A percentile compares a stretch with the other conserved stretches of the same genome.
Conservation (phyloP, 2,329 filamentous ascomycete species). For the Colletotrichum nymphaeae region DNA sequence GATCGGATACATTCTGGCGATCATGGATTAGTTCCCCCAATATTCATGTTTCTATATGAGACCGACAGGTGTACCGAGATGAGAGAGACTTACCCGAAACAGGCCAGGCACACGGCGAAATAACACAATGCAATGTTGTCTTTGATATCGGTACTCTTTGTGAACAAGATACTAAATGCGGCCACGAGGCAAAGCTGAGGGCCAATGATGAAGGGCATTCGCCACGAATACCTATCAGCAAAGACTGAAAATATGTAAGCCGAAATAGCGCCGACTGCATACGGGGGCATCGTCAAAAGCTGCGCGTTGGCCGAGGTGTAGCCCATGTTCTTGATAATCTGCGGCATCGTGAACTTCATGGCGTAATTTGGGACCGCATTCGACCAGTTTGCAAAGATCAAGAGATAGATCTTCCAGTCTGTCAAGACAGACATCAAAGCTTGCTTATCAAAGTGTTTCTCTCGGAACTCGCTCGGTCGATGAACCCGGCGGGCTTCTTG, state of each 20-base stretch:
- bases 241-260: conserved; percentile 46
- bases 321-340: conserved; percentile 54
- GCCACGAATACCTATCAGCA: conserved; percentile 50
- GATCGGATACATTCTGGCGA: conserved; percentile 53
- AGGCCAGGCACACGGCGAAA: conserved; percentile 56
- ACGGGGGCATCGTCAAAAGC: conserved; percentile 50
- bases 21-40: conserved; percentile 17
- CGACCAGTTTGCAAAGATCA: conserved; percentile 56
- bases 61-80: background rate
- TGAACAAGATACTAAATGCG: conserved; percentile 49
- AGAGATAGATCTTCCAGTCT: conserved; percentile 59
- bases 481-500: conserved; percentile 45
- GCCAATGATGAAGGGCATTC: conserved; percentile 51
- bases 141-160: conserved; percentile 48
- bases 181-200: conserved; percentile 48
- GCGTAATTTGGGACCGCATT: conserved; percentile 51
- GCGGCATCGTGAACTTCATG: conserved; percentile 49
- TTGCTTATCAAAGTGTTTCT: conserved; percentile 46
- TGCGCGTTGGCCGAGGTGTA: conserved; percentile 48
- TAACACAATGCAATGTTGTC: conserved; percentile 54
- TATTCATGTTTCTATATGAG: background rate
- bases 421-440: conserved; percentile 52
- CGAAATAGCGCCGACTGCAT: conserved; percentile 47
- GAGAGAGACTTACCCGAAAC: conserved; percentile 39
- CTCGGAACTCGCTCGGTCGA: conserved; percentile 39